Evolutionary conservation across 2,329 filamentous ascomycete species (phyloP), one percentile per base, ranked within the genome.

Genomic region (Didymella sp.): DNA sequence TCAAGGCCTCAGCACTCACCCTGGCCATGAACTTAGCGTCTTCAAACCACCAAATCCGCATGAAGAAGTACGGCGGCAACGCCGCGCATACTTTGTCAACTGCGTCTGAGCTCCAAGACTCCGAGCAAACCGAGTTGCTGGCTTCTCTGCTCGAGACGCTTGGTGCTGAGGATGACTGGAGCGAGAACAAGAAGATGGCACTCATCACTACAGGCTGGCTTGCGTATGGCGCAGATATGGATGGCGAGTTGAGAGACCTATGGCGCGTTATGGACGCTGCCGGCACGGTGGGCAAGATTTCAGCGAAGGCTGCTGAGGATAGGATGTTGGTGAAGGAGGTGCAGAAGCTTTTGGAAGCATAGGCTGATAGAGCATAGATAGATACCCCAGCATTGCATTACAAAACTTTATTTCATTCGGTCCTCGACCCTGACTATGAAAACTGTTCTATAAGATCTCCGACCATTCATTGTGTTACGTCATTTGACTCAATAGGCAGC

Each of bases 1-100:
- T 94, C 2, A 87, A 93, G 38, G 89, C 94, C 3, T 90, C 92
- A 1, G 91, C 93, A 0, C 87, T 93, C 0, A 91, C 89, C 1
- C 81, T 98, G 2, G 85, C 93, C 0, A 95, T 92, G 79, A 97
- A 98, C 64, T 77, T 98, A 0, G 84, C 91, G 0, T 80, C 87
- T 0, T 84, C 87, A 2, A 90, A 92, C 67, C 89, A 89, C 66
- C 85, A 85, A 43, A 79, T 84, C 24, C 84, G 90, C 19, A 80
- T 84, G 33, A 82, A 86, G 25, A 81, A 84, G 12, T 77, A 82
- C 46, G 64, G 59, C 24, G 61, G 61, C 4, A 69, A 67, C 5
- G 41, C 63, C 1, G 41, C 65, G 1, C 53, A 60, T 6, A 56
- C 66, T 0, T 45, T 64, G 1, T 49, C 62, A 1, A 52, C 57